phyloP scores from a whole-genome alignment of 176 grass and related monocot species.

The Secale cereale region DNA sequence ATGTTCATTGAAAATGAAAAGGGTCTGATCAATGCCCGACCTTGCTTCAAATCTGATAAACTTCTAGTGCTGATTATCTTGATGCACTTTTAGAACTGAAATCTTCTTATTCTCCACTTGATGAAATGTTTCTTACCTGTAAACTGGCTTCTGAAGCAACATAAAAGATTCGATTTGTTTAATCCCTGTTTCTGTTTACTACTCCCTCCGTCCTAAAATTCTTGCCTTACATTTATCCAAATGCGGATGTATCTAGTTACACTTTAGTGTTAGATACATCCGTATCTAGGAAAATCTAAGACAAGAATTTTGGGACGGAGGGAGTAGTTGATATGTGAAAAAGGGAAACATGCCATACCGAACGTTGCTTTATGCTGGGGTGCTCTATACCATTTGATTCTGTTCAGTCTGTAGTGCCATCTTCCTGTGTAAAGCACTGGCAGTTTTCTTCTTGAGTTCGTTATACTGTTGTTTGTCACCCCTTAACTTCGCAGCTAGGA shows the following conservation, averaged over 20 bases:
- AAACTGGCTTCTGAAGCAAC: not conserved
- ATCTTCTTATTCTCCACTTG: not conserved
- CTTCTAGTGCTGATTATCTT: not conserved
- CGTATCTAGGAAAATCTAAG: no score
- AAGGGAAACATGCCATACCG: not conserved
- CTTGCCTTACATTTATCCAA: no score
- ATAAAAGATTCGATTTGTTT: not conserved
- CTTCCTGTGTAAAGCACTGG: not conserved
- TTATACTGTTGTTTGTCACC: not conserved
- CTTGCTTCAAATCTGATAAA: not conserved
- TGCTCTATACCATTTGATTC: not conserved
- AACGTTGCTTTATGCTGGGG: not conserved
- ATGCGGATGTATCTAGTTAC: no score
- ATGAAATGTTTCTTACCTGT: not conserved
- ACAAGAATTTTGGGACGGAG: no score
- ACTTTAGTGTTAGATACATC: no score
- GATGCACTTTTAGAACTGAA: not conserved
- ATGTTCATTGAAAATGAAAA: not conserved
- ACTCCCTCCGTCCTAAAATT: no score
- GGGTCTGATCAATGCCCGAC: not conserved
- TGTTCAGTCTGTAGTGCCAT: not conserved
- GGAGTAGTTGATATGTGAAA: not conserved
- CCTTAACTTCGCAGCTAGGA: not conserved
- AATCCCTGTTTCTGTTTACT: not conserved
- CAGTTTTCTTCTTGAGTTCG: not conserved